Evolutionary conservation across 179 eudicot species (phyloP).

Genomic region (Gypsophila paniculata): DNA sequence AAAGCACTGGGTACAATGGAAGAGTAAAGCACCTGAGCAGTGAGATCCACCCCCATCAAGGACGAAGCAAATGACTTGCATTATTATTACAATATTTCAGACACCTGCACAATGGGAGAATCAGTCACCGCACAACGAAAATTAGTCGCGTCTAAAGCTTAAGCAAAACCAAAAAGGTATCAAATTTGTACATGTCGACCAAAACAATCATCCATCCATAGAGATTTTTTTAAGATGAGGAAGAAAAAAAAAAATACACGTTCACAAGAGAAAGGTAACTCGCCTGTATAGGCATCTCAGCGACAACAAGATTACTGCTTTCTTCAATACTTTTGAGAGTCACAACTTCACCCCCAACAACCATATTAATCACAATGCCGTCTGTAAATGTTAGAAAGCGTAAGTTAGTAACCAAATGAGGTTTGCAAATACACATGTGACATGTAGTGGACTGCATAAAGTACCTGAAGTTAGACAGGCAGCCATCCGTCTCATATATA

Average conservation of each 20-base stretch:
- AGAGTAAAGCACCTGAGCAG: constrained; percentile 23
- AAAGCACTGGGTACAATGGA: neutral
- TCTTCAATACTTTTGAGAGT: constrained; percentile 82
- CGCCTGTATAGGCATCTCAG: constrained; percentile 93
- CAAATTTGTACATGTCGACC: neutral
- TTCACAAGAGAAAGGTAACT: constrained; percentile 22
- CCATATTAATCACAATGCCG: constrained; percentile 93
- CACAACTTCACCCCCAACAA: constrained; percentile 91
- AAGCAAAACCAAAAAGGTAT: neutral
- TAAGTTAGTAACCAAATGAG: neutral
- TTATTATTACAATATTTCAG: constrained; percentile 37
- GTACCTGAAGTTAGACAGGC: constrained; percentile 87
- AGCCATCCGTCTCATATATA: constrained; percentile 72
- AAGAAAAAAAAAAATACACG: neutral
- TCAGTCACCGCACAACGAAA: neutral
- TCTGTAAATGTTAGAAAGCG: constrained; percentile 35
- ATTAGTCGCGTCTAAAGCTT: neutral
- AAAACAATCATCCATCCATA: neutral
- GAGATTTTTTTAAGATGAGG: neutral
- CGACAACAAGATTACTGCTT: constrained; percentile 67
- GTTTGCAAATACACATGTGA: neutral
- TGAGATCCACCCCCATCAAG: constrained; percentile 11
- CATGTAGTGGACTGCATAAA: constrained; percentile 8
- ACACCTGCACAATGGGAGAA: constrained; percentile 25
- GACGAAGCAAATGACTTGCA: constrained; percentile 2